Conservation (phyloP, 1,139 yeast genomes). For the Candida tropicalis region DNA sequence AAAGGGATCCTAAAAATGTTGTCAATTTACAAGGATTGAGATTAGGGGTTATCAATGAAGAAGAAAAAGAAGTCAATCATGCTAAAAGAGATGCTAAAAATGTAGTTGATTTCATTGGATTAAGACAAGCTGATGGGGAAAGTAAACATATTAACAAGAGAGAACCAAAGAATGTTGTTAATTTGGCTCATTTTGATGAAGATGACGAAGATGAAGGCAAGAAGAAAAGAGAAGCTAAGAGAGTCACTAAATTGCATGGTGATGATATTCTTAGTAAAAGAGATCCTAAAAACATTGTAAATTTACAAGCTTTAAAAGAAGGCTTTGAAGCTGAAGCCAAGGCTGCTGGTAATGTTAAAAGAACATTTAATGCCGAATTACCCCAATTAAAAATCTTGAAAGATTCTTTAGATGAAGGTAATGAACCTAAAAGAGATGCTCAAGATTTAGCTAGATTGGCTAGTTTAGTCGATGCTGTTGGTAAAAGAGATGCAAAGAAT, state of each 20-base stretch:
- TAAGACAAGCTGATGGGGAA: too few relatives aligned
- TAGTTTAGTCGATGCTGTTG: conserved; percentile 6
- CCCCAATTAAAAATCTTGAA: conserved; percentile 17
- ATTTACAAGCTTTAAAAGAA: background rate
- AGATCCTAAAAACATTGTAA: conserved; percentile 5
- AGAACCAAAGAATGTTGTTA: background rate
- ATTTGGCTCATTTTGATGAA: background rate
- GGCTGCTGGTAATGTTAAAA: conserved; percentile 21
- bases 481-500: conserved; percentile 25
- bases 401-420: conserved; percentile 4
- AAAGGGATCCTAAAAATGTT: conserved; percentile 22
- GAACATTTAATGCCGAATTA: background rate
- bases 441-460: conserved; percentile 23
- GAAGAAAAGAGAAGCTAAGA: conserved; percentile 23
- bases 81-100: conserved; percentile 25
- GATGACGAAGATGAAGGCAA: conserved; percentile 12
- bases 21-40: conserved; percentile 19
- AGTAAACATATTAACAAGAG: too few relatives aligned
- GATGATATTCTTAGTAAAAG: conserved; percentile 5
- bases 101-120: conserved; percentile 19
- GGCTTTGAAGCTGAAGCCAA: background rate
- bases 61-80: conserved; percentile 6
- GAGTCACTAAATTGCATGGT: conserved; percentile 15
- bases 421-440: conserved; percentile 21
- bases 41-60: conserved; percentile 6